These are phyloP conservation scores for Eucalyptus decipiens DNA, from an alignment of 345 rosid genomes.

Conservation along the genomic window DNA sequence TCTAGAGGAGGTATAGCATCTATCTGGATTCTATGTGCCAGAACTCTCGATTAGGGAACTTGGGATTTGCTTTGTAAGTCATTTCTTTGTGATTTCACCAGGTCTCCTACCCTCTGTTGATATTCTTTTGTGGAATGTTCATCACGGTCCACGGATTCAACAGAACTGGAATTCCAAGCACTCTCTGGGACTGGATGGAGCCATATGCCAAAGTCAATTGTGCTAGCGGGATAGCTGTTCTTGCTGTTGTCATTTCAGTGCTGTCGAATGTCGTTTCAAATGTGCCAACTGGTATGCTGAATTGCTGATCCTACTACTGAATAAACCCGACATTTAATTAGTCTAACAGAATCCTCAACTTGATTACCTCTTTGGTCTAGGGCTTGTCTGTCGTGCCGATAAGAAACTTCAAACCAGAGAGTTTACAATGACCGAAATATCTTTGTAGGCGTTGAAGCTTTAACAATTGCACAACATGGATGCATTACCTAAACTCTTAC, in stretches of 20 bases:
- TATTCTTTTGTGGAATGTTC: slow-evolving; percentile 95
- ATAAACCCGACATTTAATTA: background rate
- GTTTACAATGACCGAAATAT: background rate
- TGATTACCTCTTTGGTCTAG: background rate
- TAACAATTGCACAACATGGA: background rate
- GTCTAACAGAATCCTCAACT: background rate
- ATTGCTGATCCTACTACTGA: background rate
- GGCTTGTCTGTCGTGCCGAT: background rate
- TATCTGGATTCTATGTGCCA: background rate
- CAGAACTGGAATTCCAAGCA: slow-evolving; percentile 74
- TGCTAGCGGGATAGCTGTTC: slow-evolving; percentile 2
- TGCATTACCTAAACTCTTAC: background rate
- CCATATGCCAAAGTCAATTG: slow-evolving; percentile 46
- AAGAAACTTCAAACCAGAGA: background rate
- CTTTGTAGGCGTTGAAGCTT: background rate
- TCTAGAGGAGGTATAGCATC: slow-evolving; percentile 48
- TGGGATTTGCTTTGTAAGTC: background rate
- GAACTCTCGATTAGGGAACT: background rate
- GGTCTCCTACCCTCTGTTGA: slow-evolving; percentile 75
- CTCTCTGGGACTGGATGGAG: slow-evolving; percentile 69
- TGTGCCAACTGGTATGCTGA: slow-evolving; percentile 65
- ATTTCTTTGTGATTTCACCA: background rate
- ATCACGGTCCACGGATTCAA: slow-evolving; percentile 83
- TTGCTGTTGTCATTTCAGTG: slow-evolving; percentile 49
- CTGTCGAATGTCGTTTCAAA: slow-evolving; percentile 76